Percentiles rank a stretch among this genome's conserved stretches.
Evolutionary conservation across 2,329 filamentous ascomycete genomes (phyloP).

Genomic region (Helicocarpus griseus): DNA sequence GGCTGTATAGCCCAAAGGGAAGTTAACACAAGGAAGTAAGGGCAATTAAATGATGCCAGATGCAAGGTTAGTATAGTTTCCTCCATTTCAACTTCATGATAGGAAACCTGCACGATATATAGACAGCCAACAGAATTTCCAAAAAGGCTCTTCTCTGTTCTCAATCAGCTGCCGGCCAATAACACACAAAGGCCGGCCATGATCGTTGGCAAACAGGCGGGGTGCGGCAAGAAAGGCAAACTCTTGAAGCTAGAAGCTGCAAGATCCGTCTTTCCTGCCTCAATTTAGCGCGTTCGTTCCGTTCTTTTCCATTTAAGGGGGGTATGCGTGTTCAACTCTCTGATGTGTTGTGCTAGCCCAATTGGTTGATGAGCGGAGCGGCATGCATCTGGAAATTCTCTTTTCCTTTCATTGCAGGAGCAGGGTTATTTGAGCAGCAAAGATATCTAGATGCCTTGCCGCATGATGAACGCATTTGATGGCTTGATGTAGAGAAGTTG

Average conservation of each 20-base stretch:
- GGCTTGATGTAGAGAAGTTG: not conserved
- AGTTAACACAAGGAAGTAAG: too few relatives aligned
- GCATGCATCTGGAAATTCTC: not conserved
- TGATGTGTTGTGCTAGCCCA: not conserved
- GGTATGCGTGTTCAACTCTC: not conserved
- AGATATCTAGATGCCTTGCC: not conserved
- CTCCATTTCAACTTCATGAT: too few relatives aligned
- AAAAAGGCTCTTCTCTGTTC: not conserved
- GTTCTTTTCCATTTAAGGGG: not conserved
- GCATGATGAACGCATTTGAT: not conserved
- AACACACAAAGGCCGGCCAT: not conserved
- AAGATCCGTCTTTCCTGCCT: not conserved
- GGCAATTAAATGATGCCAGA: too few relatives aligned
- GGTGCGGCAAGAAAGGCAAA: not conserved
- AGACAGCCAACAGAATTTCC: too few relatives aligned
- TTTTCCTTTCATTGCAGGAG: too few relatives aligned
- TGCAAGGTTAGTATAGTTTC: too few relatives aligned
- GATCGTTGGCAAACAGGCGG: not conserved
- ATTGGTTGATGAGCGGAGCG: not conserved
- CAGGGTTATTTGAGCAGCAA: too few relatives aligned
- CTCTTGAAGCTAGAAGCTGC: not conserved
- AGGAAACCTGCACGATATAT: too few relatives aligned
- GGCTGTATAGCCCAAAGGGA: too few relatives aligned
- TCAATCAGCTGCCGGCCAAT: not conserved
- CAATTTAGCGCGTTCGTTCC: not conserved